Base-by-base conservation (phyloP, 2,329 filamentous ascomycete genomes). In the Colletotrichum falcatum region DNA sequence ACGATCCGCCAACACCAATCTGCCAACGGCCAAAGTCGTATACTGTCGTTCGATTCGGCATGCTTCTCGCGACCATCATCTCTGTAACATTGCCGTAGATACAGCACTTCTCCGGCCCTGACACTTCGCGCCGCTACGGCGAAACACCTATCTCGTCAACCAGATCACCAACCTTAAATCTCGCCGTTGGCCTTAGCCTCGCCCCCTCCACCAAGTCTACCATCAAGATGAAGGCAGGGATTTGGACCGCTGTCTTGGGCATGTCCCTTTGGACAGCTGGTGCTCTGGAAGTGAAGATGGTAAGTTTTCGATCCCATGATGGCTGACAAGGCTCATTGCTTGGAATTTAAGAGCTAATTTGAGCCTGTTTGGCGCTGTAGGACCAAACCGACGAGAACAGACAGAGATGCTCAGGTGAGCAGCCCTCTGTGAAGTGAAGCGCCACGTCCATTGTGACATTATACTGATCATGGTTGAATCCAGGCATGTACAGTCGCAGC, bases 401-500 rank as follows among this genome's bases (percentile, higher is more conserved):
- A 77, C 93, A 97, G 83, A 89, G 92, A 88, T 98, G 95, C 84
- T 85, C 88, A 66, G 89, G 86, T 88, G 79, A 69, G 83, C 74
- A 30, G 28, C n/a, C 39, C 16, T 33, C 30, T 37, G 14, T 6
- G n/a, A 23, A 14, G 7, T 9, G 12, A 53, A 39, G 16, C 7
- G 28, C 28, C 23, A 23, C 23, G 6, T 18, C 18, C n/a, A 33
- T 46, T 14, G 26, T 39, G 26, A 28, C 9, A 23, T 37, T 14
- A 56, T 44, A 48, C 46, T 70, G 39, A 70, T 18, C 23, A 26
- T 33, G 14, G 20, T 60, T 30, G 18, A 49, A 84, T 42, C 18
- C 86, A 85, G 94, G 95, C 83, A 98, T 98, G 95, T 98, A 98
- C 85, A 95, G 93, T 83, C 91, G 90, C 79, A 92, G 90, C 77